phyloP scores from a whole-genome alignment of 495 filamentous ascomycete species.

The Choiromyces venosus region DNA sequence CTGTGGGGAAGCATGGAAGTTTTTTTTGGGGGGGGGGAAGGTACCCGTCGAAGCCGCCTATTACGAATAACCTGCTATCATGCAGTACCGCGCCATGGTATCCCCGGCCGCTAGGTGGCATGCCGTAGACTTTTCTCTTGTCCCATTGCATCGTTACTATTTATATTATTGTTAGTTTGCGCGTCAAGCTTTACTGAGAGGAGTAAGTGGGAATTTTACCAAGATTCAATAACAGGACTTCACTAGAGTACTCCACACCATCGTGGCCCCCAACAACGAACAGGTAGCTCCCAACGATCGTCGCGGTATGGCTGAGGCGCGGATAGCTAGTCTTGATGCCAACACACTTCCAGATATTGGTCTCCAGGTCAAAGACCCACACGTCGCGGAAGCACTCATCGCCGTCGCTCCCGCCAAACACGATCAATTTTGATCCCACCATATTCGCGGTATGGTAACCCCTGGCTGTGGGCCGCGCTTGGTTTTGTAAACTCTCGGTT shows the following conservation, averaged over 20 bases:
- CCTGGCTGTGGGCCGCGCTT: constrained; percentile 52
- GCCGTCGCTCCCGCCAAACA: constrained; percentile 61
- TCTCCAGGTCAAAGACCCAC: constrained; percentile 62
- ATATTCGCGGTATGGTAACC: constrained; percentile 67
- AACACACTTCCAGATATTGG: constrained; percentile 52
- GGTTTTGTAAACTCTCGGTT: constrained; percentile 15
- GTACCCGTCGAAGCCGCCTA: constrained; percentile 59
- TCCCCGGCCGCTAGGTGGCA: constrained; percentile 55
- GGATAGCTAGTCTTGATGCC: constrained; percentile 49
- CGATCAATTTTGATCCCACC: constrained; percentile 62
- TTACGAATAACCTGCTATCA: constrained; percentile 55
- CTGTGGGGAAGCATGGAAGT: neutral
- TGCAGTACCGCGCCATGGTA: constrained; percentile 61
- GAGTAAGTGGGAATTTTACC: constrained; percentile 36
- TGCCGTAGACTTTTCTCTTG: constrained; percentile 56
- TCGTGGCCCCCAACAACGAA: constrained; percentile 64
- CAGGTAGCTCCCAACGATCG: constrained; percentile 60
- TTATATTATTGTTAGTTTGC: constrained; percentile 3
- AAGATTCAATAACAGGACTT: constrained; percentile 60
- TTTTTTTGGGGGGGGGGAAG: constrained; percentile 15
- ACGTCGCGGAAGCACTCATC: constrained; percentile 64
- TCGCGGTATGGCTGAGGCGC: constrained; percentile 59
- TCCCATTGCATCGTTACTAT: constrained; percentile 64
- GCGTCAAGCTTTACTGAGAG: neutral
- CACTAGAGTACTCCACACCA: constrained; percentile 60